Evolutionary conservation across 176 grass and related monocot species (phyloP).

Genomic region (Juncus effusus): DNA sequence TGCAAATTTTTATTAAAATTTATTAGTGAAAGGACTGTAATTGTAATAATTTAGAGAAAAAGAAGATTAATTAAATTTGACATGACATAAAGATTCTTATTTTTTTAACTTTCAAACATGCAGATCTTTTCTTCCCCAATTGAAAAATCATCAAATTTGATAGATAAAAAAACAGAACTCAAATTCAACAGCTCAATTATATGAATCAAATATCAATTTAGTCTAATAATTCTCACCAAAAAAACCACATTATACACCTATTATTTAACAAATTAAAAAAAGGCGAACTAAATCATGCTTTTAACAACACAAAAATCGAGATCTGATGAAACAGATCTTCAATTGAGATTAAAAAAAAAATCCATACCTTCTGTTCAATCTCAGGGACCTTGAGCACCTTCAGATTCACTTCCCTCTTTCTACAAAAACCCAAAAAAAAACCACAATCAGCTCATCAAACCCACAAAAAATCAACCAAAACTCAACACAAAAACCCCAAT

Average conservation of each 20-base stretch:
- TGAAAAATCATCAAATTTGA: conserved; percentile 7
- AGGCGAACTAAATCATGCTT: background rate
- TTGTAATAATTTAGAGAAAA: conserved; percentile 1
- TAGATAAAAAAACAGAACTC: conserved; percentile 11
- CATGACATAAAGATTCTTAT: background rate
- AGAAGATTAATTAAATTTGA: background rate
- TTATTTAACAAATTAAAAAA: background rate
- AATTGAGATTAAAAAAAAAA: conserved; percentile 34
- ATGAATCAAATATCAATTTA: background rate
- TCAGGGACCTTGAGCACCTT: conserved; percentile 99
- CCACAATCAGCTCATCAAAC: conserved; percentile 23
- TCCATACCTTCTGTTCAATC: conserved; percentile 93
- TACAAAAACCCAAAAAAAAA: conserved; percentile 31
- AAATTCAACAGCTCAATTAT: background rate
- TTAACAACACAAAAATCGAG: conserved; percentile 1
- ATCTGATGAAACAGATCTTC: background rate
- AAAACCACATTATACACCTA: conserved; percentile 2
- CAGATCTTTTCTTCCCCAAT: background rate
- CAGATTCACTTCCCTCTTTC: conserved; percentile 98
- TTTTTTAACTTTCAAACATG: background rate
- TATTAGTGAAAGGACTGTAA: background rate
- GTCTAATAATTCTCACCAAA: background rate
- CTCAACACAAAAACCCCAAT: conserved; percentile 3
- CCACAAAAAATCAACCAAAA: background rate
- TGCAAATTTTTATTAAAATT: conserved; percentile 2